Percentiles rank a stretch among this genome's conserved stretches.
These are phyloP conservation scores for Boletus subparvulus DNA, from an alignment of 768 basidiomycete species.

Conservation along the genomic window DNA sequence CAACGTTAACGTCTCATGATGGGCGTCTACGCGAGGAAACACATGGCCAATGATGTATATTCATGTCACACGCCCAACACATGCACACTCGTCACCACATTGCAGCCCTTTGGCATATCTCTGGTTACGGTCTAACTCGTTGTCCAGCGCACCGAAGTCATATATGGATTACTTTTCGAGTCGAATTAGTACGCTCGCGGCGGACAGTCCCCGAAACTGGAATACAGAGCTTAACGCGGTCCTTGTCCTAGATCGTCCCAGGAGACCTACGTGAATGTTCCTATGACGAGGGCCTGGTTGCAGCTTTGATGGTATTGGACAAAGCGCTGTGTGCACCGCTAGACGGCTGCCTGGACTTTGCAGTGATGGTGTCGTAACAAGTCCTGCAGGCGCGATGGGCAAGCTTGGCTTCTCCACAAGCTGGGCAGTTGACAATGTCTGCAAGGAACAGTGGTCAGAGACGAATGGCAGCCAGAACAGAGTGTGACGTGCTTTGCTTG, in stretches of 20 bases:
- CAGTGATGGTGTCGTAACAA: conserved; percentile 54
- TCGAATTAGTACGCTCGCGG: background rate
- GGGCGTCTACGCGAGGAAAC: background rate
- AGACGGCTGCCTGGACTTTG: conserved; percentile 16
- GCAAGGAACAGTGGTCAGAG: conserved; percentile 6
- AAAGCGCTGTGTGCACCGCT: background rate
- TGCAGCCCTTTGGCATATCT: background rate
- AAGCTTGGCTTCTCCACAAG: conserved; percentile 84
- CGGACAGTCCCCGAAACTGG: background rate
- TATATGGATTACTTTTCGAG: background rate
- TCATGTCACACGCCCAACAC: background rate
- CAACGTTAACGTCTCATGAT: conserved; percentile 1
- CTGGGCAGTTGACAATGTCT: conserved; percentile 93
- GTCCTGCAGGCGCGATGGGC: conserved; percentile 83
- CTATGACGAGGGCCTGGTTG: conserved; percentile 2
- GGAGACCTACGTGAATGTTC: background rate
- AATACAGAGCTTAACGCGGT: background rate
- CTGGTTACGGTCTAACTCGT: background rate
- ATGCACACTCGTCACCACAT: background rate
- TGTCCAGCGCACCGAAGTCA: background rate
- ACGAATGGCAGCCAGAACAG: background rate
- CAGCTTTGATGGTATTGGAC: conserved; percentile 1
- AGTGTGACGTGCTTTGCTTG: conserved; percentile 64
- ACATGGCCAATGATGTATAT: background rate
- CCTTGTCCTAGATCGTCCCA: background rate